Percentiles rank a stretch among this genome's conserved stretches.
Conservation (phyloP, 1,139 yeast species). For the Pichia sorboxylosa region DNA sequence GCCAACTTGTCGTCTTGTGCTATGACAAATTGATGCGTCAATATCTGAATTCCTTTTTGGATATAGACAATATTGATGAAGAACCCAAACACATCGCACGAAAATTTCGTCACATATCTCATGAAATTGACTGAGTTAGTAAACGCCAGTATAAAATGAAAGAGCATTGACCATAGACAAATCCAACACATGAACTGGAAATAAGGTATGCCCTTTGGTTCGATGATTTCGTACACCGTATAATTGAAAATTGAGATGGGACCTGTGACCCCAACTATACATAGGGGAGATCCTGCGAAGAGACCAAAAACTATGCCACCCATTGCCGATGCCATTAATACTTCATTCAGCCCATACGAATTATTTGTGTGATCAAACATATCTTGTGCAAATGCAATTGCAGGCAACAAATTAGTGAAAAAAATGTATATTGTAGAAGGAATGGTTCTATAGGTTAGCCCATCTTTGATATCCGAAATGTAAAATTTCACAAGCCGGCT, state of each 20-base stretch:
- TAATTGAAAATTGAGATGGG: conserved; percentile 87
- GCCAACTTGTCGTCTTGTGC: conserved; percentile 25
- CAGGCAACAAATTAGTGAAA: conserved; percentile 85
- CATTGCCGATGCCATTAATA: conserved; percentile 68
- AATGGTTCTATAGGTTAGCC: conserved; percentile 74
- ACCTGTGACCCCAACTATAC: conserved; percentile 97
- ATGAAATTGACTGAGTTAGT: conserved; percentile 60
- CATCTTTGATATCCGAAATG: conserved; percentile 69
- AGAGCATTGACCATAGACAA: conserved; percentile 79
- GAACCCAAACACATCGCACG: conserved; percentile 90
- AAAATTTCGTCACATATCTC: conserved; percentile 65
- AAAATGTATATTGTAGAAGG: conserved; percentile 77
- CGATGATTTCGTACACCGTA: conserved; percentile 74
- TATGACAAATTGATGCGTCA: conserved; percentile 58
- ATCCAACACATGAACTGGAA: conserved; percentile 96
- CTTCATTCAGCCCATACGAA: conserved; percentile 86
- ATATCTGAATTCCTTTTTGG: conserved; percentile 80
- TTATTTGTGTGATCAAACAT: conserved; percentile 85
- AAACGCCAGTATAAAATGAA: conserved; percentile 65
- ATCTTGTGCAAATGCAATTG: conserved; percentile 93
- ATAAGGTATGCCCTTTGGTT: conserved; percentile 47
- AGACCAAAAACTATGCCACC: conserved; percentile 86
- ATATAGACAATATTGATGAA: conserved; percentile 85
- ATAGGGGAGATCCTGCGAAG: conserved; percentile 80
- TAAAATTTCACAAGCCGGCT: conserved; percentile 52